A percentile compares a stretch with the other conserved stretches of the same genome.
These are phyloP conservation scores for Trichoderma reesei DNA, from an alignment of 495 filamentous ascomycete genomes.

Conservation along the genomic window DNA sequence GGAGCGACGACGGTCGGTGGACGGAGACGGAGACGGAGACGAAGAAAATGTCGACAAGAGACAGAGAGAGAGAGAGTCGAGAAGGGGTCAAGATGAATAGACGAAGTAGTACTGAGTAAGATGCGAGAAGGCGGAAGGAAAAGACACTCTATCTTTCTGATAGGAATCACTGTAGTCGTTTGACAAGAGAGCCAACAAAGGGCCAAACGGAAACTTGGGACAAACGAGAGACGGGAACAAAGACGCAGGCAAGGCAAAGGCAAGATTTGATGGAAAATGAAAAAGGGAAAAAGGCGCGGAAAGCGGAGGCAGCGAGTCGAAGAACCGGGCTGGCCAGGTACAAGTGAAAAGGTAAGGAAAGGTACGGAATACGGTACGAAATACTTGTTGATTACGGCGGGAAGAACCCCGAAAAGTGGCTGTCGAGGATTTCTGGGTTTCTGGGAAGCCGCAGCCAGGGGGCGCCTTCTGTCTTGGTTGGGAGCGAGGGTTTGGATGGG, in stretches of 20 bases:
- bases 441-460: slow-evolving; percentile 25
- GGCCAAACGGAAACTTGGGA: not conserved
- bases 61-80: slow-evolving; percentile 2
- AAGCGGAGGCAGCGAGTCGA: slow-evolving; percentile 16
- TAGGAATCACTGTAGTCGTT: slow-evolving; percentile 13
- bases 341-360: no score
- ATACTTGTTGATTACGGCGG: no score
- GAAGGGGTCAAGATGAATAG: not conserved
- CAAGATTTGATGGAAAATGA: slow-evolving; percentile 13
- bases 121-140: not conserved
- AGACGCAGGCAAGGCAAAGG: slow-evolving; percentile 17
- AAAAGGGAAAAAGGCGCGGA: slow-evolving; percentile 16
- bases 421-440: no score
- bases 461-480: slow-evolving; percentile 4
- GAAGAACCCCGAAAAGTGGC: no score
- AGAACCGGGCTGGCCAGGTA: slow-evolving; percentile 19
- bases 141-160: slow-evolving; percentile 11
- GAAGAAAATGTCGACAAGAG: slow-evolving; percentile 12
- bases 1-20: slow-evolving; percentile 8
- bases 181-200: slow-evolving; percentile 10
- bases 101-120: not conserved
- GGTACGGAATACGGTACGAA: no score
- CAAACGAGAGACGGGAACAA: slow-evolving; percentile 5
- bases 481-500: slow-evolving; percentile 7
- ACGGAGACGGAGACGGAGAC: no score